A percentile compares a stretch with the other conserved stretches of the same genome.
Evolutionary conservation across 139 green algal genomes (phyloP).

Genomic region (Chlamydomonas schloesseri): DNA sequence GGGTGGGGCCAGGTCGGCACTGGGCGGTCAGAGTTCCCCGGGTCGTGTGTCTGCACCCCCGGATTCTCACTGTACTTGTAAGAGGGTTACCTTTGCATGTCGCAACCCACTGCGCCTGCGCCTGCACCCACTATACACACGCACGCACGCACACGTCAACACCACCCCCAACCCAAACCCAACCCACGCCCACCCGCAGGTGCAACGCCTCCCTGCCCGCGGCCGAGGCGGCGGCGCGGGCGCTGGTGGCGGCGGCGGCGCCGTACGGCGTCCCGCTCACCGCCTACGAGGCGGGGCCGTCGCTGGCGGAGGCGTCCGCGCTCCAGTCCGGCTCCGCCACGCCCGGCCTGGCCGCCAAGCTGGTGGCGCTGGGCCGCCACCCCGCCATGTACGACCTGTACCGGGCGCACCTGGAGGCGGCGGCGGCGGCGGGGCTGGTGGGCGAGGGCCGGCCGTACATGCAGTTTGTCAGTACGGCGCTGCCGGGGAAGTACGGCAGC

Average conservation of each 20-base stretch:
- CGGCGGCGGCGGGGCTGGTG: neutral
- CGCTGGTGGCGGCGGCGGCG: neutral
- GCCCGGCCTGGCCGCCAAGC: neutral
- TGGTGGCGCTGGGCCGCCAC: constrained; percentile 1
- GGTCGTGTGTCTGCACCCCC: too few species aligned
- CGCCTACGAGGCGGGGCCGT: constrained; percentile 49
- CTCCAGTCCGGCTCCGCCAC: constrained; percentile 2
- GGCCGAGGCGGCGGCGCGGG: neutral
- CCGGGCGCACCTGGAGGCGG: neutral
- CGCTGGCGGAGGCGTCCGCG: constrained; percentile 38
- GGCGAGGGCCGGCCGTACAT: constrained; percentile 28
- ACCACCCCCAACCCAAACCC: too few species aligned
- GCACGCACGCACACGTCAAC: too few species aligned
- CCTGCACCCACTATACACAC: too few species aligned
- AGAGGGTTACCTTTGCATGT: too few species aligned
- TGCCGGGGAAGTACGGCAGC: constrained; percentile 23
- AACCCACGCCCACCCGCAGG: neutral
- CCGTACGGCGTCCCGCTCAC: constrained; percentile 40
- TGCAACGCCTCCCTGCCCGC: constrained; percentile 29
- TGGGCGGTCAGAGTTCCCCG: too few species aligned
- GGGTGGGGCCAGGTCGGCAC: too few species aligned
- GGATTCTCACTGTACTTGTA: too few species aligned
- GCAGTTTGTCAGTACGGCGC: constrained; percentile 28
- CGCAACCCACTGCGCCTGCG: too few species aligned
- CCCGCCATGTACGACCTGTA: constrained; percentile 50